phyloP scores from a whole-genome alignment of 257 asterid species.

The Scutellaria minor region DNA sequence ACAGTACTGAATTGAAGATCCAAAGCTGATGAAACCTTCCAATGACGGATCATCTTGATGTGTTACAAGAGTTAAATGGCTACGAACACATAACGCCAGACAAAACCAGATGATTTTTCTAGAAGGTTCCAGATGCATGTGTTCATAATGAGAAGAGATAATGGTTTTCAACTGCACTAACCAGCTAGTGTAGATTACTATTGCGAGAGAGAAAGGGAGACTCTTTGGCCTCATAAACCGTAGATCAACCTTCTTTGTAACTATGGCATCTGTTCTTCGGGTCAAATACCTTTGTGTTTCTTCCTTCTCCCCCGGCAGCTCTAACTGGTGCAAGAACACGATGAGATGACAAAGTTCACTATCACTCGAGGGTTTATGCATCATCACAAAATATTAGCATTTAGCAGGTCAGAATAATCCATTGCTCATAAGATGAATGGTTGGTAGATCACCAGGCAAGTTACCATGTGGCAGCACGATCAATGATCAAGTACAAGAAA shows the following conservation, averaged over 20 bases:
- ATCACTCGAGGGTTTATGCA: background rate
- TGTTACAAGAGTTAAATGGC: constrained; percentile 30
- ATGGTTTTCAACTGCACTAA: constrained; percentile 25
- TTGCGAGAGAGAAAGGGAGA: background rate
- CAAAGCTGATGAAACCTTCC: constrained; percentile 25
- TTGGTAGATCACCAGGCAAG: constrained; percentile 14
- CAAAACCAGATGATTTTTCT: constrained; percentile 19
- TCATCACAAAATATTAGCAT: background rate
- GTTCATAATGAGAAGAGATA: constrained; percentile 18
- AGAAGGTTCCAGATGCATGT: background rate
- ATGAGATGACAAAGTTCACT: constrained; percentile 12
- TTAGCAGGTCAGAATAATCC: background rate
- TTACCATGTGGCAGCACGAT: background rate
- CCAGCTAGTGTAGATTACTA: constrained; percentile 20
- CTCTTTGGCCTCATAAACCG: constrained; percentile 17
- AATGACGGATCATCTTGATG: constrained; percentile 28
- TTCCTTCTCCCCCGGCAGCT: constrained; percentile 7
- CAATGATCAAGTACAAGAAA: background rate
- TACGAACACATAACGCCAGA: constrained; percentile 20
- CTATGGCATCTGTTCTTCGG: constrained; percentile 10
- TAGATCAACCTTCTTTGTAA: constrained; percentile 3
- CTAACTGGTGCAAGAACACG: constrained; percentile 15
- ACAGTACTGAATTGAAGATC: constrained; percentile 19
- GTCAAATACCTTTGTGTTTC: background rate
- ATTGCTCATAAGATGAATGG: background rate